A percentile compares a stretch with the other conserved stretches of the same genome.
Conservation (phyloP, 2,329 filamentous ascomycete genomes). For the Trichophyton equinum region DNA sequence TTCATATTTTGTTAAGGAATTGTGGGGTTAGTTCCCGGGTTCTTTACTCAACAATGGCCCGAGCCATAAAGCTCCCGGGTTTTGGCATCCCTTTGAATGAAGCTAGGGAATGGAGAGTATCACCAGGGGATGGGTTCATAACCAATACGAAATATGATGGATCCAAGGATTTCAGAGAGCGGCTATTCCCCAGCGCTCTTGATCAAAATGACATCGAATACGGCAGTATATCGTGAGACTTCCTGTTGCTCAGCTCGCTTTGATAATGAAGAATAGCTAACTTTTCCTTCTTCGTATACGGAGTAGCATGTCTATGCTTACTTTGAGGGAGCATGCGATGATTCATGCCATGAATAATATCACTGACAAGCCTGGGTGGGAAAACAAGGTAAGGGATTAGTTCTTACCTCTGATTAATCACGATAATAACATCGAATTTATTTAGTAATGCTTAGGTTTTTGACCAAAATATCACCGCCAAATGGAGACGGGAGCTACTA, state of each 20-base stretch:
- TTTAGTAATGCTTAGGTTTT: slow-evolving; percentile 18
- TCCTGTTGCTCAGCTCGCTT: no score
- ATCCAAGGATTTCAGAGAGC: background rate
- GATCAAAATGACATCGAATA: background rate
- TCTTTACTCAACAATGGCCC: background rate
- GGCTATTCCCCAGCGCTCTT: background rate
- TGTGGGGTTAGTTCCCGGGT: background rate
- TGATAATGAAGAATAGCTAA: background rate
- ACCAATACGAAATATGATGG: background rate
- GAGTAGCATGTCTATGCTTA: background rate
- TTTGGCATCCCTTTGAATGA: background rate
- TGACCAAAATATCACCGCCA: slow-evolving; percentile 23
- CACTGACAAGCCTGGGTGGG: slow-evolving; percentile 34
- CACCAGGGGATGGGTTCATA: background rate
- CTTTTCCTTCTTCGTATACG: no score
- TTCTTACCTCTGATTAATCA: background rate
- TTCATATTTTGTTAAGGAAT: background rate
- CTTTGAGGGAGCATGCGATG: slow-evolving; percentile 30
- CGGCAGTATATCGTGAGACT: background rate
- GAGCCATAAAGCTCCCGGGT: background rate
- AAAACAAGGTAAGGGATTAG: slow-evolving; percentile 23
- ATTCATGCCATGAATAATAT: slow-evolving; percentile 31
- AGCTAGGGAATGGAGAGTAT: background rate
- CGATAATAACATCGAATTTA: background rate
- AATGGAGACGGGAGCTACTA: slow-evolving; percentile 24